Base-by-base conservation (phyloP, 1,284 basidiomycete species). In the Earliella scabrosa region DNA sequence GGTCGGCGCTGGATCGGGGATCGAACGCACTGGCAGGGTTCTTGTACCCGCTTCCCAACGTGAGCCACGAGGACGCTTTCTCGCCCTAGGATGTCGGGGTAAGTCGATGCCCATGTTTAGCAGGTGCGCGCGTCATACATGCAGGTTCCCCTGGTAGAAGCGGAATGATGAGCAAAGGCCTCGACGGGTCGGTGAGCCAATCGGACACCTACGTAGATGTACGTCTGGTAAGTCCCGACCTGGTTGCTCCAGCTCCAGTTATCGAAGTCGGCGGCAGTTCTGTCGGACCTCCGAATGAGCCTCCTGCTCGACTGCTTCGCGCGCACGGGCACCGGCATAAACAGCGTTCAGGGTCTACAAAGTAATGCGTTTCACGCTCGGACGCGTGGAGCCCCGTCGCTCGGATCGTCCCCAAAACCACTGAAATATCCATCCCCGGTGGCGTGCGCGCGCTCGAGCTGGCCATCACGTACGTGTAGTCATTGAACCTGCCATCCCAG, bases 201-300 rank as follows among this genome's bases (percentile, higher is more conserved):
- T 38, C n/a, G 13, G 29, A 31, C 18, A 41, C 64, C 59, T 40
- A 66, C 66, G 54, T 66, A 66, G 49, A 68, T 68, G 48, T 66
- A 68, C 40, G 66, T 68, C 58, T 66, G 66, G 48, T 65, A 68
- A n/a, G 55, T 32, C 8, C 66, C 66, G 26, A 65, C 63, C 31
- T 66, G 63, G 46, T 62, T 66, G 58, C 61, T 68, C 65, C 66
- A 68, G 58, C 63, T 65, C 65, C 66, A 66, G 51, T 60, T 46
- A 47, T 68, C 57, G 26, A 68, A 66, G 54, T 68, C 65, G 9
- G 65, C 53, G 14, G 63, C 58, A 14, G 63, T 63, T 47, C 66
- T 67, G 54, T 21, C 31, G 45, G 26, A 45, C 8, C 20, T 20
- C 18, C 26, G 21, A 41, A 23, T 45, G 38, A 49, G 36, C 40